These are phyloP conservation scores for Kalmusia sp. DNA, from an alignment of 2,329 filamentous ascomycete genomes.

Conservation along the genomic window DNA sequence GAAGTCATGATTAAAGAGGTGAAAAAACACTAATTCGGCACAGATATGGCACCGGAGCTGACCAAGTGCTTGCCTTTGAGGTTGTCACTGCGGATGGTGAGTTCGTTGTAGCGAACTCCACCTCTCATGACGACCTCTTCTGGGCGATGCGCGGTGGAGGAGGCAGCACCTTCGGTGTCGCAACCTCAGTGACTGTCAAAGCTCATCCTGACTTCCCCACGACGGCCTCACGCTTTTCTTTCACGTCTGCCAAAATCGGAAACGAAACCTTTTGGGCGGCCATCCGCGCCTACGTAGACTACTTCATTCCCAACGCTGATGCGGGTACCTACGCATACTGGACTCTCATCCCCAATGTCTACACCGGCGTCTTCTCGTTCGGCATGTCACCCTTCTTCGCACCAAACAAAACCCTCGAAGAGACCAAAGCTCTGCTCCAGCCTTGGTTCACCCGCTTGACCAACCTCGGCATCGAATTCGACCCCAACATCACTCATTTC, in stretches of 20 bases:
- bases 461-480: constrained; percentile 36
- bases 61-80: constrained; percentile 41
- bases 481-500: constrained; percentile 44
- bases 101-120: constrained; percentile 38
- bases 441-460: constrained; percentile 41
- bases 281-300: constrained; percentile 36
- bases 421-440: constrained; percentile 38
- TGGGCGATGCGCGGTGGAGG: constrained; percentile 47
- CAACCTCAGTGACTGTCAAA: constrained; percentile 42
- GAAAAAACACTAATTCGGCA: constrained; percentile 20
- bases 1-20: constrained; percentile 26
- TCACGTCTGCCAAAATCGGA: constrained; percentile 37
- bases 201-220: constrained; percentile 42
- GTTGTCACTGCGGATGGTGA: constrained; percentile 38
- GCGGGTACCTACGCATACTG: constrained; percentile 45
- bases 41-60: constrained; percentile 48
- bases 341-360: constrained; percentile 36
- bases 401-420: constrained; percentile 36
- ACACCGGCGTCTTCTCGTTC: constrained; percentile 40
- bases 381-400: constrained; percentile 46
- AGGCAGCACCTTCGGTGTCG: constrained; percentile 43
- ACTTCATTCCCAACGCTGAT: constrained; percentile 45
- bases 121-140: constrained; percentile 41
- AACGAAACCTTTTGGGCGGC: constrained; percentile 47
- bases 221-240: constrained; percentile 39